phyloP scores from a whole-genome alignment of 2,329 filamentous ascomycete genomes.

The Sclerotinia sclerotiorum region DNA sequence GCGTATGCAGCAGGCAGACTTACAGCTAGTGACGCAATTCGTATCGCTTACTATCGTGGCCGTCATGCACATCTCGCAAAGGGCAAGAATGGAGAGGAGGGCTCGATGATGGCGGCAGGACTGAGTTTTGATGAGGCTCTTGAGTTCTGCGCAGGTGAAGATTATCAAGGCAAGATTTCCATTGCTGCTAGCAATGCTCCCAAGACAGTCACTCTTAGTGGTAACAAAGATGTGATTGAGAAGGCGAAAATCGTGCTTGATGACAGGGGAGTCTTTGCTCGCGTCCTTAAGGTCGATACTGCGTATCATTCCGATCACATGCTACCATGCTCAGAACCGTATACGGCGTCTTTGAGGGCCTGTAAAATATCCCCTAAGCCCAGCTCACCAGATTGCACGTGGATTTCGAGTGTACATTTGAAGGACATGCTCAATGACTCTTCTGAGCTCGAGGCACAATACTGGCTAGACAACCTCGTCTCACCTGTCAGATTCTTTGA shows the following conservation, averaged over 20 bases:
- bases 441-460: constrained; percentile 37
- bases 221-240: constrained; percentile 30
- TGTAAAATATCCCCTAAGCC: constrained; percentile 35
- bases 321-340: constrained; percentile 29
- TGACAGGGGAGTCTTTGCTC: constrained; percentile 25
- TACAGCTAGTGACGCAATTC: constrained; percentile 40
- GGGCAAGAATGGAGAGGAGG: constrained; percentile 34
- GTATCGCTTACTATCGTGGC: constrained; percentile 48
- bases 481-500: constrained; percentile 45
- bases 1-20: constrained; percentile 46
- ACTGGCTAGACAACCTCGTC: constrained; percentile 50
- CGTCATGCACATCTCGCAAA: constrained; percentile 30
- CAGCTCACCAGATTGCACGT: constrained; percentile 4
- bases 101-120: constrained; percentile 52
- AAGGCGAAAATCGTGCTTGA: constrained; percentile 25
- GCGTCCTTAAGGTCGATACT: constrained; percentile 31
- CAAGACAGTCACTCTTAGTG: constrained; percentile 35
- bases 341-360: constrained; percentile 18
- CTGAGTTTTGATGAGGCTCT: constrained; percentile 30
- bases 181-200: constrained; percentile 40
- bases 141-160: constrained; percentile 23
- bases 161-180: constrained; percentile 24
- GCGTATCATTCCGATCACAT: constrained; percentile 36
- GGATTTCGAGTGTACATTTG: constrained; percentile 45
- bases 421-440: constrained; percentile 29